Evolutionary conservation across 768 basidiomycete genomes (phyloP), one percentile per base, ranked within the genome.

Genomic region (Dendrothele bispora): DNA sequence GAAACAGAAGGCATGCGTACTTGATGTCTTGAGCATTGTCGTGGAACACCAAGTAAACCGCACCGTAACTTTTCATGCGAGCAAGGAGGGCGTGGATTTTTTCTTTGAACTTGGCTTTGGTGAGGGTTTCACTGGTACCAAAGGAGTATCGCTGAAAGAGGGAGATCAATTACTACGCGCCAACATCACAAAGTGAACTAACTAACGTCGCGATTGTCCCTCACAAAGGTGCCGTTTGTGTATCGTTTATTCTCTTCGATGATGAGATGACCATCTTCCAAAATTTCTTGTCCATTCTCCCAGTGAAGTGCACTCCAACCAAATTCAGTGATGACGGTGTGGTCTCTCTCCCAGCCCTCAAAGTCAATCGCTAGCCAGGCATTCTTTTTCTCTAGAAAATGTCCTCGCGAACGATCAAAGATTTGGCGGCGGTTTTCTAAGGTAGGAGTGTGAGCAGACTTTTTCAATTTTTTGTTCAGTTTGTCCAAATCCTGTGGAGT

Each of bases 351-450:
- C 89, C 89, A 93, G 15, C 77, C 80, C 65, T 93, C 91, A 52
- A 93, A 84, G 61, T 93, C 91, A 42, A 92, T 64, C 14, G 89
- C 80, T 58, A 79, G 79, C 86, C 88, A 92, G 4, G 79, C 77
- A 34, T 88, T 90, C 21, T 62, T 72, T 60, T 83, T 80, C 49
- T 75, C 74, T 0, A 67, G 65, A 83, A 84, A 91, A 43, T 82
- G 70, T 3, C 73, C 61, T 15, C 89, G 82, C 21, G 83, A 76
- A 5, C 77, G 78, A 59, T 91, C 88, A 60, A 92, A 92, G 12
- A 71, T 58, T 43, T 79, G 67, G 7, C 88, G 80, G 11, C 86
- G 76, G 20, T 76, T 65, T 12, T 69, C 71, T 28, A 90, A 70
- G 12, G 67, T 64, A 7, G 78, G 71, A 56, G 82, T 80, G 5